Base-by-base conservation (phyloP, 768 basidiomycete species). In the Agrocybe pediades region DNA sequence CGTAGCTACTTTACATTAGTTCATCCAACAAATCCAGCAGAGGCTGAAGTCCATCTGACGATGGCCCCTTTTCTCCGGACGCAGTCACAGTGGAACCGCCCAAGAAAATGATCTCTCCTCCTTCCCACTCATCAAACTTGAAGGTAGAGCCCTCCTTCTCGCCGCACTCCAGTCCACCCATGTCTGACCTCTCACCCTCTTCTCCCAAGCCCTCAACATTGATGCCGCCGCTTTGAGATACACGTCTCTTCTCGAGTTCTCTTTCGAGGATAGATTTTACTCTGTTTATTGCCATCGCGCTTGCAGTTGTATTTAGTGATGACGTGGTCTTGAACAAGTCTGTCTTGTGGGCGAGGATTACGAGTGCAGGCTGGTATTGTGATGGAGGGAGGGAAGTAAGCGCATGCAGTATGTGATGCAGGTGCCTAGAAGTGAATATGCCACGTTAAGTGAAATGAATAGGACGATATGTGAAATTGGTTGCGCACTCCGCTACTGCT, bases 61-160 rank as follows among this genome's bases (percentile, higher is more conserved):
- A 62, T 3, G 43, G 58, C 21, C 56, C 56, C 59, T 83, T 80
- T 56, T 74, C 75, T 9, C 73, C 73, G 9, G 56, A 45, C 3
- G 56, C 63, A 20, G 66, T 52, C 39, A 66, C 63, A 23, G 80
- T 75, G 53, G 79, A 87, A 0, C 83, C 86, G 23, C 82, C 87
- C 27, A 86, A 55, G 60, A 92, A 88, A 1, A 74, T 65, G 17
- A 92, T 73, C n/a, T 90, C 85, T 7, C 92, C 91, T 2, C 90
- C 92, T 60, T 92, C 91, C 91, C 91, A 94, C 40, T 87, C 84
- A 2, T 77, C 78, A 62, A 93, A 93, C 59, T 75, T 85, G 75
- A 94, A 94, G 17, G 71, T 57, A 0, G 77, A 79, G 13, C 76
- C 79, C 23, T 74, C 74, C 26, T 72, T 69, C 20, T 80, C 81